Percentiles rank a stretch among this genome's conserved stretches.
Conservation (phyloP, 208 protist genomes). For the Crithidia expoeki region DNA sequence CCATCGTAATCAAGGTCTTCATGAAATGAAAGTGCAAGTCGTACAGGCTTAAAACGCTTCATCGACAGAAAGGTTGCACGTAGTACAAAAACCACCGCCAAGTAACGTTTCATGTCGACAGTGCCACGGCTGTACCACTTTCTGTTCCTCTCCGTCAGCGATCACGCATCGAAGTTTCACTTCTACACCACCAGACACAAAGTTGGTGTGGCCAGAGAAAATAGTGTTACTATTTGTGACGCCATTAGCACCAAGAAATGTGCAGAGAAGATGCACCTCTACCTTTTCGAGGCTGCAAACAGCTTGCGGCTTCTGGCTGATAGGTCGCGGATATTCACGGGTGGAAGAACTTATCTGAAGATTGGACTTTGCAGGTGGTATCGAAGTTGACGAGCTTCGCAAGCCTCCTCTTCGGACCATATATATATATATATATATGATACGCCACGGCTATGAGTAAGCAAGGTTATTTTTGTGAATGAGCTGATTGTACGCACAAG, state of each 20-base stretch:
- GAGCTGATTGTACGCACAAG: too few relatives aligned
- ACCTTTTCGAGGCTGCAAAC: slow-evolving; percentile 35
- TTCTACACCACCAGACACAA: slow-evolving; percentile 48
- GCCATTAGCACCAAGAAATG: slow-evolving; percentile 44
- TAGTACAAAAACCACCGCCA: slow-evolving; percentile 51
- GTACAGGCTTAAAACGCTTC: slow-evolving; percentile 52
- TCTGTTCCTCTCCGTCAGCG: slow-evolving; percentile 51
- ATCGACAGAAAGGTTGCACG: slow-evolving; percentile 39
- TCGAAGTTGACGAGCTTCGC: too few relatives aligned
- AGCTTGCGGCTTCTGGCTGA: too few relatives aligned
- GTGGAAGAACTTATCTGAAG: too few relatives aligned
- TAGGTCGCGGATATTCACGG: too few relatives aligned
- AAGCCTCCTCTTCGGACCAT: too few relatives aligned
- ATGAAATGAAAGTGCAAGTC: slow-evolving; percentile 56
- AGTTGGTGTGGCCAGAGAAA: slow-evolving; percentile 62
- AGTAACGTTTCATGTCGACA: slow-evolving; percentile 70
- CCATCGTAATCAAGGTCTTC: slow-evolving; percentile 53
- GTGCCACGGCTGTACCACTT: slow-evolving; percentile 62
- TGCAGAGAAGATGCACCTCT: slow-evolving; percentile 63
- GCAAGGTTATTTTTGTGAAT: too few relatives aligned
- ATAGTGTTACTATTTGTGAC: slow-evolving; percentile 54
- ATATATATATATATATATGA: too few relatives aligned
- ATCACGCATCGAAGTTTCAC: slow-evolving; percentile 61
- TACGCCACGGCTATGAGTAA: too few relatives aligned
- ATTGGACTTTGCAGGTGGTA: too few relatives aligned